Evolutionary conservation across 108 stramenopile species (phyloP).

Genomic region (Schizochytrium sp.): DNA sequence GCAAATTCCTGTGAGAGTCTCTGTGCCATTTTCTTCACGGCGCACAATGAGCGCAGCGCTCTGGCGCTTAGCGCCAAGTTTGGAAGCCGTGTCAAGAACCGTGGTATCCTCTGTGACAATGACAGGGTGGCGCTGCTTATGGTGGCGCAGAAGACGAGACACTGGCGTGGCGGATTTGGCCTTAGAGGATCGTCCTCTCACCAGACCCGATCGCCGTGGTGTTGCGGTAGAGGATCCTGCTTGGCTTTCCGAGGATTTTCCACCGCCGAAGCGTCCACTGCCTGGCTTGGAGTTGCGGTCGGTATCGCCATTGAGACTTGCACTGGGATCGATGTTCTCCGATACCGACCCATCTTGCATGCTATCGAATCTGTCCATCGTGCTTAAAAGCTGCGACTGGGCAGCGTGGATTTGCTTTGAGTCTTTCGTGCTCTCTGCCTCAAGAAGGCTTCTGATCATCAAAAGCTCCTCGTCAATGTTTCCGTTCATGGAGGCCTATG

Average conservation of each 20-base stretch:
- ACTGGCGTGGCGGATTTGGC: conserved; percentile 52
- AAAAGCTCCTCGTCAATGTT: conserved; percentile 47
- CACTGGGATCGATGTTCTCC: not conserved
- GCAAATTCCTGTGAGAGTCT: conserved; percentile 52
- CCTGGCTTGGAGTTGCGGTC: not conserved
- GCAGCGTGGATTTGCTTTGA: conserved; percentile 29
- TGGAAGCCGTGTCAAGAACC: not conserved
- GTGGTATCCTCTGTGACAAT: conserved; percentile 22
- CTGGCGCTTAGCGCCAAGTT: conserved; percentile 24
- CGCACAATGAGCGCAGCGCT: conserved; percentile 55
- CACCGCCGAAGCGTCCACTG: not conserved
- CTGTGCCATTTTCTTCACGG: not conserved
- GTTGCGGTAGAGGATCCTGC: conserved; percentile 16
- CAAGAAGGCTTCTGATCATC: conserved; percentile 42
- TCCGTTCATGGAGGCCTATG: conserved; percentile 4
- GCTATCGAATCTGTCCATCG: conserved; percentile 37
- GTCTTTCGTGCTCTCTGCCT: conserved; percentile 53
- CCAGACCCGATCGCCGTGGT: not conserved
- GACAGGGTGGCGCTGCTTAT: conserved; percentile 56
- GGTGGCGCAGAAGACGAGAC: conserved; percentile 31
- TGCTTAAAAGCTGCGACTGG: not conserved
- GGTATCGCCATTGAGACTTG: not conserved
- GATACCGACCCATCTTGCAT: not conserved
- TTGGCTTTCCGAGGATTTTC: not conserved
- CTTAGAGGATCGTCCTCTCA: not conserved